A percentile compares a stretch with the other conserved stretches of the same genome.
phyloP scores from a whole-genome alignment of 129 eudicot species.

The Arctium minus region DNA sequence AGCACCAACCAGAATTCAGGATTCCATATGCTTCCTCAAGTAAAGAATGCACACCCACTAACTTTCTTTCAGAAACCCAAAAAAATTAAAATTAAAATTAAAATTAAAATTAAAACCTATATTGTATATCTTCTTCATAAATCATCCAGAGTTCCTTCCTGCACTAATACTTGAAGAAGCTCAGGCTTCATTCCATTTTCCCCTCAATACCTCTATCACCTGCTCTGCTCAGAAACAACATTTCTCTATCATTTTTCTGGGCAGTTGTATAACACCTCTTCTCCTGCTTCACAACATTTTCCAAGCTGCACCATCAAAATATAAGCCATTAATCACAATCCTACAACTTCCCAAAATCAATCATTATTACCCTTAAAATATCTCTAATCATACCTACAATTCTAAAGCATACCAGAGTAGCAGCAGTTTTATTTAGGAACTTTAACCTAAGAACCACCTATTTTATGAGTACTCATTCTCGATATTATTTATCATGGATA shows the following conservation, averaged over 20 bases:
- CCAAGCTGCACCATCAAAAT: conserved; percentile 30
- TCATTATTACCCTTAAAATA: background rate
- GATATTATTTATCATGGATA: background rate
- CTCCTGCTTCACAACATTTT: conserved; percentile 22
- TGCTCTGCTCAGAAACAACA: conserved; percentile 14
- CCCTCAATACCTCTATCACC: background rate
- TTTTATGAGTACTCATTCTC: background rate
- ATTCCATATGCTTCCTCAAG: conserved; percentile 28
- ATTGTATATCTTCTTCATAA: conserved; percentile 20
- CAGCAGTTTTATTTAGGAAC: no score
- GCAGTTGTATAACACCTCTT: background rate
- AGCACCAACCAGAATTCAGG: conserved; percentile 21
- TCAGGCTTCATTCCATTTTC: conserved; percentile 22
- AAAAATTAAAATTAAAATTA: background rate
- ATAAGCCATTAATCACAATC: conserved; percentile 4
- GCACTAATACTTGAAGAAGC: conserved; percentile 37
- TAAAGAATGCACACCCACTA: conserved; percentile 30
- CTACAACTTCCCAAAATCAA: conserved; percentile 5
- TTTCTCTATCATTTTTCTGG: background rate
- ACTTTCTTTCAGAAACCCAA: background rate
- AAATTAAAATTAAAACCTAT: conserved; percentile 4
- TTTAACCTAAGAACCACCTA: background rate
- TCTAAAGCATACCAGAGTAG: no score
- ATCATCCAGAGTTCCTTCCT: conserved; percentile 27
- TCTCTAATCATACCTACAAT: no score